Conservation (phyloP, 2,329 filamentous ascomycete species). For the Trichoderma brevicompactum region DNA sequence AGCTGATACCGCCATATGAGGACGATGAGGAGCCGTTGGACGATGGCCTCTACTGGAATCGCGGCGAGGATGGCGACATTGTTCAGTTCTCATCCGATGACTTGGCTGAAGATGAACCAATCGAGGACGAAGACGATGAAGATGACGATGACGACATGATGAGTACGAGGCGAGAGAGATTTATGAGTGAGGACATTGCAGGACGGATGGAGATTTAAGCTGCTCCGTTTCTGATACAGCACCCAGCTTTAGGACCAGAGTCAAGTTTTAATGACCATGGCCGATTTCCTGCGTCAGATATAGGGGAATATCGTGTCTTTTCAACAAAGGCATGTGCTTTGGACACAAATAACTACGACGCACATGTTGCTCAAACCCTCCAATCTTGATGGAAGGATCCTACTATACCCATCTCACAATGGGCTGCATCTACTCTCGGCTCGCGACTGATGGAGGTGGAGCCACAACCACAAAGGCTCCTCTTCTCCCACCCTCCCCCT, state of each 20-base stretch:
- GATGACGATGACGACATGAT: constrained; percentile 40
- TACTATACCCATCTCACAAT: background rate
- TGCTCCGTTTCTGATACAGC: background rate
- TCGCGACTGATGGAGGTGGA: background rate
- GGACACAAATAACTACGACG: background rate
- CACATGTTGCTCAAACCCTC: background rate
- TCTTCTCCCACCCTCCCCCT: background rate
- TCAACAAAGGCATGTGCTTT: constrained; percentile 20
- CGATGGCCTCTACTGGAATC: constrained; percentile 61
- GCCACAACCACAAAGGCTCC: background rate
- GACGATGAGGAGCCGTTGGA: constrained; percentile 55
- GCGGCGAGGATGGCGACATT: constrained; percentile 61
- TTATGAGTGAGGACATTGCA: constrained; percentile 67
- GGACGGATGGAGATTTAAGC: constrained; percentile 64
- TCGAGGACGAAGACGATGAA: constrained; percentile 51
- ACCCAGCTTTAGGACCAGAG: too few relatives aligned
- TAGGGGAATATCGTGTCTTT: background rate
- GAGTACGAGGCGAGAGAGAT: constrained; percentile 49
- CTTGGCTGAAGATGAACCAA: constrained; percentile 44
- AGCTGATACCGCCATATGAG: constrained; percentile 50
- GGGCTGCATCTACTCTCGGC: background rate
- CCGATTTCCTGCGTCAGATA: background rate
- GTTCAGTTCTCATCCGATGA: constrained; percentile 59
- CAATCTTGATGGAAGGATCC: background rate
- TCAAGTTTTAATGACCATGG: background rate